Conservation (phyloP, 164 flowering plant species). For the Magnolia kwangsiensis region DNA sequence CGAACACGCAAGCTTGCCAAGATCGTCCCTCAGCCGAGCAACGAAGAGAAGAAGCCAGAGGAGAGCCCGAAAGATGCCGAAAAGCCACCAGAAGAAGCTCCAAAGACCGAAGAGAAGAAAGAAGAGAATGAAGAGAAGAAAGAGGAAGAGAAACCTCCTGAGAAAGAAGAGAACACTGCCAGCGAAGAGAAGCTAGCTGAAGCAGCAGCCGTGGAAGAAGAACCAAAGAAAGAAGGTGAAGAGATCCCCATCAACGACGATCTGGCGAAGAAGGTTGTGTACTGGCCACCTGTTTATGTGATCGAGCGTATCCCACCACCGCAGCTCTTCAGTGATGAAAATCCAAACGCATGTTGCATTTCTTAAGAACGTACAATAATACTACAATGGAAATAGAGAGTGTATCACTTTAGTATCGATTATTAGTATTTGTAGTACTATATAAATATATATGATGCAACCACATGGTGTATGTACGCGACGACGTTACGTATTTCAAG, state of each 20-base stretch:
- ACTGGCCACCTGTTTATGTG: constrained; percentile 59
- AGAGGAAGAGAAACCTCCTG: constrained; percentile 18
- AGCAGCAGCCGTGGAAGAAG: constrained; percentile 3
- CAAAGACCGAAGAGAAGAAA: constrained; percentile 18
- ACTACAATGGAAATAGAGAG: background rate
- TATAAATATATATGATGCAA: no score
- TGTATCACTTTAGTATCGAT: background rate
- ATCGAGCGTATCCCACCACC: constrained; percentile 82
- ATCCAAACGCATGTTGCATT: constrained; percentile 91
- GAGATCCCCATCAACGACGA: constrained; percentile 30
- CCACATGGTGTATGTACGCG: no score
- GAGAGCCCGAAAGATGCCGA: constrained; percentile 21
- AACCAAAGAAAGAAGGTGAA: constrained; percentile 19
- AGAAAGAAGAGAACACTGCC: constrained; percentile 10
- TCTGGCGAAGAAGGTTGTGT: constrained; percentile 57
- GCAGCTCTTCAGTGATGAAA: constrained; percentile 92
- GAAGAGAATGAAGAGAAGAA: constrained; percentile 18
- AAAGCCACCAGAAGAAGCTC: constrained; percentile 27
- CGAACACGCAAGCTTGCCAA: constrained; percentile 77
- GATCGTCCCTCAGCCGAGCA: constrained; percentile 61
- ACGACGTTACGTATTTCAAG: no score
- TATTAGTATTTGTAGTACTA: background rate
- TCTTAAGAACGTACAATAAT: constrained; percentile 14
- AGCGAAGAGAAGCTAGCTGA: constrained; percentile 14
- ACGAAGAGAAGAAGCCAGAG: constrained; percentile 28